Evolutionary conservation across 2,329 filamentous ascomycete species (phyloP), one percentile per base, ranked within the genome.

Genomic region (Shiraia bambusicola): DNA sequence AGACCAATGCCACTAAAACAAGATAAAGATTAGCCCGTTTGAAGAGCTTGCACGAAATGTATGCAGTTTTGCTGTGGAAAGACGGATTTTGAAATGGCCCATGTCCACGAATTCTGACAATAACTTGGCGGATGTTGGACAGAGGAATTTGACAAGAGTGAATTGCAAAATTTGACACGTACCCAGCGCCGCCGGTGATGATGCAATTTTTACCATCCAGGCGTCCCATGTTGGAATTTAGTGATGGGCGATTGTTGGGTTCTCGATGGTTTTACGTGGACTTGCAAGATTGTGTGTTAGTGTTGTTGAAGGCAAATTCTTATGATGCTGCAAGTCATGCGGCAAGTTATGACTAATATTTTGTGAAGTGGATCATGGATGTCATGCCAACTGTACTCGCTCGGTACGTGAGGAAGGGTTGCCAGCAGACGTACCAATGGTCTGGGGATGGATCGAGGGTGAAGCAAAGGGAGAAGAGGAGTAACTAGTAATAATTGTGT

Each of bases 131-230:
- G n/a, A n/a, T n/a, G n/a, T n/a, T n/a, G n/a, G n/a, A n/a, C n/a
- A n/a, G n/a, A n/a, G n/a, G n/a, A n/a, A n/a, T n/a, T n/a, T n/a
- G n/a, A n/a, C n/a, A n/a, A n/a, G n/a, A n/a, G 19, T 4, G 24
- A 11, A 37, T 29, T 14, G 22, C 13, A 14, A 32, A 11, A 24
- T 35, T 28, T 39, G 15, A 39, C 40, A 73, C 83, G 71, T 79
- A 94, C 88, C 88, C 88, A 61, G 84, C 89, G 54, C 86, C 89
- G 63, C 89, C 89, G 40, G 89, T 95, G 71, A 95, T 80, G 66
- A 95, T 75, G 66, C 79, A 80, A 70, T 83, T 84, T 71, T 85
- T 86, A 67, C 80, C 80, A 50, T 79, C 74, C 40, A 86, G 74
- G 59, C 81, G 78, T 52, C 60, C 63, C 68, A 70, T 71, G 56